Evolutionary conservation across 352 stramenopile species (phyloP), one percentile per base, ranked within the genome.

Genomic region (Globisporangium megalacanthum): DNA sequence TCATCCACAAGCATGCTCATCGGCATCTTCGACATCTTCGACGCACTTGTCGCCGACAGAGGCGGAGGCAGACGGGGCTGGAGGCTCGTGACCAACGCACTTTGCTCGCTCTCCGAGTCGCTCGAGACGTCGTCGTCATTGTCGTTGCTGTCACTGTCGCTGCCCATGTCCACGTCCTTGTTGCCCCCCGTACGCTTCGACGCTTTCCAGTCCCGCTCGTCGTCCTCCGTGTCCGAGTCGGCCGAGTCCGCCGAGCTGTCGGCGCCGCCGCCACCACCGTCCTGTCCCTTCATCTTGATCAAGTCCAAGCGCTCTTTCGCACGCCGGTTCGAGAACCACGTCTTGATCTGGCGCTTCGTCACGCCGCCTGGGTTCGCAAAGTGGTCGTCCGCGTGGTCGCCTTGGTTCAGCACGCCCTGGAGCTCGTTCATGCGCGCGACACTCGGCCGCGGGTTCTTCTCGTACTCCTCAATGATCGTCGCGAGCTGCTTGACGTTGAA

Each of bases 401-500:
- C 70, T 56, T 83, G 70, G 63, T 94, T 94, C 58, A 94, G 53
- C 4, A 89, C 70, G 49, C 75, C 73, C 53, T 88, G 66, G 37
- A 94, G 61, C 55, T 92, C 79, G 50, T 89, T 79, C 49, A 94
- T 58, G 50, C 83, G 80, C 25, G 75, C 57, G 14, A 75, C 68
- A 41, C 64, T 87, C 22, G 84, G 84, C 3, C 75, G 72, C 25
- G 82, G 76, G 49, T 88, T 92, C 67, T 90, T 88, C 63, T 92
- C 84, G 55, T 92, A 94, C 60, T 88, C 79, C 58, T 91, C 84
- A 48, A 91, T 89, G 39, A 94, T 88, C 41, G 78, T 89, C 20
- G 79, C 79, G 8, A 94, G 70, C 66, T 94, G 84, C 61, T 92
- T 92, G 35, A 92, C 75, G 54, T 91, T 94, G 44, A 92, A 94